Base-by-base conservation (phyloP, 768 basidiomycete species). In the Strobilomyces dryophilus region DNA sequence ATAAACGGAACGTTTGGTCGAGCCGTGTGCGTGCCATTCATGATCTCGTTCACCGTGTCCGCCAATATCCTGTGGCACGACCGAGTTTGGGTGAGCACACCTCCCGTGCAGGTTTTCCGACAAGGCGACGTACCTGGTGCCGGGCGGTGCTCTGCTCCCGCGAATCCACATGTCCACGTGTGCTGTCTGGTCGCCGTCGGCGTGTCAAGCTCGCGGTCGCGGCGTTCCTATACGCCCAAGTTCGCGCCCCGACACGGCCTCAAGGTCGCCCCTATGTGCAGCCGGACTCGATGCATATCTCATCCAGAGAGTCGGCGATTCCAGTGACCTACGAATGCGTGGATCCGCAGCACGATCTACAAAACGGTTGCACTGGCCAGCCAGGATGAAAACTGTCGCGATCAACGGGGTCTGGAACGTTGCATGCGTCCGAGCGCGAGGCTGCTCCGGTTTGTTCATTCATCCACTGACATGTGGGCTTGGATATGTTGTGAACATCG, bases 341-440 rank as follows among this genome's bases (percentile, higher is more conserved):
- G 47, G 85, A 92, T 69, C 77, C 77, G 29, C 59, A 68, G 17
- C 71, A 71, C 41, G 87, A 90, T 54, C 76, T 91, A 24, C 24
- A 24, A 43, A 75, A 81, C 54, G 83, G 83, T 14, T 92, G 89
- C 68, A 89, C 89, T 56, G 89, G 90, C 27, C 92, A 89, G 64
- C 68, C 79, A 2, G 76, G 79, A 17, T 68, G 72, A 81, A 66
- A 85, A 92, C 67, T 92, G 89, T 68, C 83, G 70, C 76, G 42
- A 89, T 92, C 59, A 55, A 70, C 42, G 80, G 82, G 44, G 82
- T 78, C 18, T 80, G 81, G 78, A 83, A 82, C 63, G 85, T 89
- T 61, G 80, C 79, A n/a, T 93, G 89, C 67, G 76, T 81, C 45
- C 65, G 64, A 54, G 78, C 78, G 29, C 63, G 62, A n/a, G n/a